Conservation (phyloP, 2,329 filamentous ascomycete species). For the Trichoderma hamatum region DNA sequence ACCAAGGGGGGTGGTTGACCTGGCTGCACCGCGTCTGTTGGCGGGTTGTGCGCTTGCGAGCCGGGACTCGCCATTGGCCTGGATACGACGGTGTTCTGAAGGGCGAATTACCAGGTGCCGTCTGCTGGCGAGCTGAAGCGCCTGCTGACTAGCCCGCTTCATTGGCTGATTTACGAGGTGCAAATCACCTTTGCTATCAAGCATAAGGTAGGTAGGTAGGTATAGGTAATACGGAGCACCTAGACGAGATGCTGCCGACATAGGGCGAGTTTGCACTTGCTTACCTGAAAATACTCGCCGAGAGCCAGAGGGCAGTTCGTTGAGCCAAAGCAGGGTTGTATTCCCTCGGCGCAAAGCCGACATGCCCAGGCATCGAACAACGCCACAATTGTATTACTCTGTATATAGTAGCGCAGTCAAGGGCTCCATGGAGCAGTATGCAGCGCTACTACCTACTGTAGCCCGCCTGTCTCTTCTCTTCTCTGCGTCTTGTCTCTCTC, state of each 20-base stretch:
- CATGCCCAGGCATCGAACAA: background rate
- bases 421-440: background rate
- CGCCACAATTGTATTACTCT: background rate
- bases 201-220: background rate
- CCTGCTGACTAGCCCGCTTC: background rate
- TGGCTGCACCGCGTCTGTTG: constrained; percentile 16
- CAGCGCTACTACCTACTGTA: background rate
- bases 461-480: background rate
- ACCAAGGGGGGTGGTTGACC: background rate
- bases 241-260: background rate
- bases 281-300: background rate
- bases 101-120: background rate
- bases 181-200: background rate
- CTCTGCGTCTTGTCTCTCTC: background rate
- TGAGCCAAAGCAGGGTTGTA: background rate
- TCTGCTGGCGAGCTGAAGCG: background rate
- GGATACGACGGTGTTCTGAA: background rate
- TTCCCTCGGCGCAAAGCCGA: constrained; percentile 10
- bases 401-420: background rate
- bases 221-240: background rate
- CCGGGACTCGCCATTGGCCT: constrained; percentile 1
- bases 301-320: background rate
- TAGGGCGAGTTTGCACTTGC: background rate
- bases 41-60: constrained; percentile 17
- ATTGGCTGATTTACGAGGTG: background rate